Percentiles rank a stretch among this genome's conserved stretches.
phyloP scores from a whole-genome alignment of 2,329 filamentous ascomycete genomes.

The Botrytis galanthina region DNA sequence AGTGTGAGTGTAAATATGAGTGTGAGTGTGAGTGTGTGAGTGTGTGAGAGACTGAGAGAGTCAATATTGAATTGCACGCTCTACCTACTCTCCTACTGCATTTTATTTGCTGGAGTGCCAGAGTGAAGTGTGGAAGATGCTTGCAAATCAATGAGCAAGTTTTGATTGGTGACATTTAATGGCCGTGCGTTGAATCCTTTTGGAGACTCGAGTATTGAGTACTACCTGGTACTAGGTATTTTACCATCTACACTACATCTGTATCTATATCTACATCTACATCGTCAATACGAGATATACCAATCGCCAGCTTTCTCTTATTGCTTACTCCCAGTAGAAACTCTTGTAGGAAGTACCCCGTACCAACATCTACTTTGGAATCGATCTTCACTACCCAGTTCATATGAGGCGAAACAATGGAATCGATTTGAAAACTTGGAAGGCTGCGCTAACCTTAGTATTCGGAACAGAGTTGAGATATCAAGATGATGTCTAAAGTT shows the following conservation, averaged over 20 bases:
- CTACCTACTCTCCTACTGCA: no score
- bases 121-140: not conserved
- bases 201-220: no score
- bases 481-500: not conserved
- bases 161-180: not conserved
- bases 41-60: not conserved
- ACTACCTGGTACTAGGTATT: no score
- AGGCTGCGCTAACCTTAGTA: not conserved
- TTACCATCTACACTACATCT: no score
- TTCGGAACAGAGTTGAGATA: not conserved
- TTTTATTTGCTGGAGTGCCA: not conserved
- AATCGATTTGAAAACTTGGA: not conserved
- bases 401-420: not conserved
- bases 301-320: not conserved
- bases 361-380: not conserved
- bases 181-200: not conserved
- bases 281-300: not conserved
- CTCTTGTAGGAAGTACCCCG: not conserved
- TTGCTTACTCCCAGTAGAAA: no score
- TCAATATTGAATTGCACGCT: not conserved
- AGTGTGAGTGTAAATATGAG: no score
- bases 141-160: constrained; percentile 1
- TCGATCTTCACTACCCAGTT: not conserved
- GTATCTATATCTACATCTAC: not conserved
- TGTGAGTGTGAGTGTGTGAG: not conserved